phyloP scores from a whole-genome alignment of 768 basidiomycete species.

The Xanthoconium purpureum region DNA sequence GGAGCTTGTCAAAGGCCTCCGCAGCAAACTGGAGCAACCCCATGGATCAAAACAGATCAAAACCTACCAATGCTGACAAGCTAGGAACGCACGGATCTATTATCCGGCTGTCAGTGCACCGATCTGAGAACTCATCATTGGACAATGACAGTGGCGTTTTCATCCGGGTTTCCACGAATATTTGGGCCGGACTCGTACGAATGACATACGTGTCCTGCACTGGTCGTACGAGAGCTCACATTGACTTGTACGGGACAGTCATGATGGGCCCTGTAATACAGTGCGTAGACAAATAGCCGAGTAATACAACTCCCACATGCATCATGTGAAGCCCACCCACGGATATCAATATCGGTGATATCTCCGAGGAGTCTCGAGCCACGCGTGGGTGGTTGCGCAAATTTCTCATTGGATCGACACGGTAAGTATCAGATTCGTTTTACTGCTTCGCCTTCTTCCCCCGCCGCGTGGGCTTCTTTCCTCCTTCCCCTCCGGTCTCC shows the following conservation, averaged over 20 bases:
- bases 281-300: no score
- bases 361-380: not conserved
- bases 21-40: not conserved
- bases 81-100: not conserved
- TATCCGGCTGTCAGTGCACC: not conserved
- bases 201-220: no score
- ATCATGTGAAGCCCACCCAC: not conserved
- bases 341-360: not conserved
- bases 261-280: no score
- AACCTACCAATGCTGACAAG: no score
- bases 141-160: not conserved
- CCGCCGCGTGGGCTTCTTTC: slow-evolving; percentile 49
- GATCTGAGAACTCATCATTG: not conserved
- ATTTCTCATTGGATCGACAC: slow-evolving; percentile 1
- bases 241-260: no score
- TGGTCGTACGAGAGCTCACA: no score
- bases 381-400: not conserved
- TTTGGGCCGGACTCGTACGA: no score
- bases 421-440: not conserved
- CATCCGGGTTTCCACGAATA: no score
- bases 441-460: slow-evolving; percentile 42
- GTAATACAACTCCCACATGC: not conserved
- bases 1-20: not conserved
- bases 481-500: slow-evolving; percentile 28
- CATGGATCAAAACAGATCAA: not conserved